These are phyloP conservation scores for Saccharomycopsis sp. DNA, from an alignment of 805 yeast species.

Conservation along the genomic window DNA sequence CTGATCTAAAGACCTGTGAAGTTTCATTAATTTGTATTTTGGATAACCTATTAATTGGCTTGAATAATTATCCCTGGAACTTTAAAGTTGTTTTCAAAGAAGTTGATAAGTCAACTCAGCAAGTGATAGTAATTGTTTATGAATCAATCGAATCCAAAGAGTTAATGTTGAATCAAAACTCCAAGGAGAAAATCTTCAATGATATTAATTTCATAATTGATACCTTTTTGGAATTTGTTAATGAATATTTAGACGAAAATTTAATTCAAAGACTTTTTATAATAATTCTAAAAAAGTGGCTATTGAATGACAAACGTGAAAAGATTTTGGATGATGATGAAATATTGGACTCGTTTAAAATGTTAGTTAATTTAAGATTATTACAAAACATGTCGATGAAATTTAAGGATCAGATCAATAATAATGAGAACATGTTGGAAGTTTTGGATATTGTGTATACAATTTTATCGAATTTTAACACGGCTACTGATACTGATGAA, in stretches of 20 bases:
- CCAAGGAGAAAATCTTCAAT: slow-evolving; percentile 28
- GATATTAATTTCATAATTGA: slow-evolving; percentile 36
- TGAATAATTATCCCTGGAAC: slow-evolving; percentile 9
- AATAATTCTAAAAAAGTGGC: slow-evolving; percentile 50
- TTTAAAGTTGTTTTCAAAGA: slow-evolving; percentile 5
- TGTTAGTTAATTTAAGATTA: slow-evolving; percentile 50
- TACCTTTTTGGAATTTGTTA: slow-evolving; percentile 32
- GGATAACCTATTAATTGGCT: slow-evolving; percentile 14
- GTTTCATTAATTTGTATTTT: not conserved
- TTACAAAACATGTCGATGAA: slow-evolving; percentile 50
- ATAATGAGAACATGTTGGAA: slow-evolving; percentile 34
- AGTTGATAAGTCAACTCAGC: not conserved
- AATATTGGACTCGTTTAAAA: slow-evolving; percentile 39
- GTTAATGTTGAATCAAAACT: not conserved
- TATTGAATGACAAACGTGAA: slow-evolving; percentile 21
- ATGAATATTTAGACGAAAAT: slow-evolving; percentile 36
- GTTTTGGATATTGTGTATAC: slow-evolving; percentile 40
- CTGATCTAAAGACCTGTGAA: not conserved
- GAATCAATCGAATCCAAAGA: slow-evolving; percentile 8
- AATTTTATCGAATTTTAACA: slow-evolving; percentile 24
- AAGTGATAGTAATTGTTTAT: slow-evolving; percentile 4
- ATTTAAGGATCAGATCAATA: slow-evolving; percentile 40
- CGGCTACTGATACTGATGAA: slow-evolving; percentile 2
- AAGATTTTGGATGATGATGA: slow-evolving; percentile 20
- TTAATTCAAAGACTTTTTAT: slow-evolving; percentile 40